Evolutionary conservation across 805 yeast species (phyloP), one percentile per base, ranked within the genome.

Genomic region (Saccharomyces jurei): DNA sequence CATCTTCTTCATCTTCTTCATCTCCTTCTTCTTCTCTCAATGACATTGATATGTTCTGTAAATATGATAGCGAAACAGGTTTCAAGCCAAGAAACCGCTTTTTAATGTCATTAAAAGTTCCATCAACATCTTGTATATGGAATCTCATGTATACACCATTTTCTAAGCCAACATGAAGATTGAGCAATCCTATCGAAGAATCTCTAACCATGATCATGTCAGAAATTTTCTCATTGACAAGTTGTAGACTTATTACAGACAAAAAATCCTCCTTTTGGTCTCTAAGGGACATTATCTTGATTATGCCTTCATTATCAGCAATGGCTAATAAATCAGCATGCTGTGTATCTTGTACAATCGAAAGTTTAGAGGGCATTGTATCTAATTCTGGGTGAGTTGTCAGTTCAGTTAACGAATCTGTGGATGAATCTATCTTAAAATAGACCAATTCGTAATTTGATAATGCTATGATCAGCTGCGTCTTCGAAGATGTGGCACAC

Each of bases 91-190:
- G 66, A 63, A 86, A 89, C 63, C 84, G 83, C 17, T 82, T 81
- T 61, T 86, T 75, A 0, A 89, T 80, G 58, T 86, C 84, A 0
- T 79, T 72, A 13, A 86, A 66, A 22, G 81, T 76, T 2, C 96
- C 97, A 3, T 84, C 74, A 4, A 71, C 62, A 0, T 66, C 63
- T 63, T 87, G 89, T 41, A 90, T 60, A 5, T 73, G 70, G 0
- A 89, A 79, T 17, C 84, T 73, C 1, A 84, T 83, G 70, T 86
- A 89, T 1, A 91, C 81, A 22, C 98, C 98, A 67, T 83, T 88
- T n/a, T 72, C 78, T 75, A 90, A 76, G 1, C 97, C 97, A 50
- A 89, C 78, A 68, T 90, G 95, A 10, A 87, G 76, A 55, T 72
- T 76, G 2, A 72, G 56, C 6, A 55, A 59, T 51, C 61, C 55